A percentile compares a stretch with the other conserved stretches of the same genome.
Conservation (phyloP, 1,139 yeast species). For the Nakaseomyces glabratus region DNA sequence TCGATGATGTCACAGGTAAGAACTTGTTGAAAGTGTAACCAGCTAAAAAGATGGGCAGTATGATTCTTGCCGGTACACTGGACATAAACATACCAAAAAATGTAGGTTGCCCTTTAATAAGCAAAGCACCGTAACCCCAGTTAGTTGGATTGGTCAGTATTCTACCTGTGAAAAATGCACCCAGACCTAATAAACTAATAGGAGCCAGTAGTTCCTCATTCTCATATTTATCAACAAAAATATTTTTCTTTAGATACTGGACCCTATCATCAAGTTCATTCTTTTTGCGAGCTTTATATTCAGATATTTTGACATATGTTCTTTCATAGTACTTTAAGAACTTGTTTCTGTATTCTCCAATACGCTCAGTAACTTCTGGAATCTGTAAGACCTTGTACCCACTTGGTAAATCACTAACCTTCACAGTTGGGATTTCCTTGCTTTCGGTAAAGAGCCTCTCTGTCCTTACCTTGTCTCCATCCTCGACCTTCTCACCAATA, state of each 20-base stretch:
- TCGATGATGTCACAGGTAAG: slow-evolving; percentile 21
- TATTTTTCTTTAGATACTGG: slow-evolving; percentile 16
- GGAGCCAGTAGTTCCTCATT: slow-evolving; percentile 19
- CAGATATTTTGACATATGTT: neutral
- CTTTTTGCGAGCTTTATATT: slow-evolving; percentile 10
- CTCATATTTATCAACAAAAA: slow-evolving; percentile 20
- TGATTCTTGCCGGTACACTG: slow-evolving; percentile 21
- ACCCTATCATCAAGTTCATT: slow-evolving; percentile 16
- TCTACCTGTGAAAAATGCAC: slow-evolving; percentile 24
- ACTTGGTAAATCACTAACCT: slow-evolving; percentile 14
- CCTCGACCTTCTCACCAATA: slow-evolving; percentile 3
- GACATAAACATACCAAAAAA: slow-evolving; percentile 15
- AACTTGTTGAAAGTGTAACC: slow-evolving; percentile 16
- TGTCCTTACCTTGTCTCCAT: neutral
- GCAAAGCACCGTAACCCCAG: slow-evolving; percentile 16
- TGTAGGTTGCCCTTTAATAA: slow-evolving; percentile 11
- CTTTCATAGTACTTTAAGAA: neutral
- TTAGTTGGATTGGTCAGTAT: slow-evolving; percentile 20
- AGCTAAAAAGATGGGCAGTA: slow-evolving; percentile 22
- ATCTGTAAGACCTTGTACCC: slow-evolving; percentile 21
- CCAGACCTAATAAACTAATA: slow-evolving; percentile 18
- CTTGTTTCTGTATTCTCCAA: neutral
- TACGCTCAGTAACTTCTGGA: slow-evolving; percentile 5
- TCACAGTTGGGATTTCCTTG: slow-evolving; percentile 3
- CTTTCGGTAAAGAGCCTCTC: slow-evolving; percentile 1